Evolutionary conservation across 352 stramenopile species (phyloP).

Genomic region (Phytopythium vexans): DNA sequence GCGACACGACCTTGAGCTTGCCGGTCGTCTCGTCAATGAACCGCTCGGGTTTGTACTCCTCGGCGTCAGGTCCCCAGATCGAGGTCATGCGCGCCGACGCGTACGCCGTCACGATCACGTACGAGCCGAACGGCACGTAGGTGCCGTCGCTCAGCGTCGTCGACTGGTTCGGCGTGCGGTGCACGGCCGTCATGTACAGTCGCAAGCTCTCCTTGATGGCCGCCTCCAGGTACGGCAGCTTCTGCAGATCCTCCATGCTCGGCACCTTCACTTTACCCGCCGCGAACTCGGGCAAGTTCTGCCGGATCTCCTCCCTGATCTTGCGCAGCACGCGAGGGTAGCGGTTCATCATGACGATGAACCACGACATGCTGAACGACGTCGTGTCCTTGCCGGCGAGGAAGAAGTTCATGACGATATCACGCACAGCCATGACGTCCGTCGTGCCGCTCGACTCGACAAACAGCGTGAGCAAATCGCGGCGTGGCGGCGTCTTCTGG

Average conservation of each 20-base stretch:
- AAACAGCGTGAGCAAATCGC: conserved; percentile 42
- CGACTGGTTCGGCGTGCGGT: conserved; percentile 32
- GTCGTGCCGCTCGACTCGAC: conserved; percentile 33
- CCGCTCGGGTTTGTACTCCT: conserved; percentile 42
- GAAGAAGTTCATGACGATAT: conserved; percentile 64
- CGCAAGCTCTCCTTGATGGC: conserved; percentile 64
- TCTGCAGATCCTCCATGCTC: conserved; percentile 38
- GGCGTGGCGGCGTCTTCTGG: conserved; percentile 20
- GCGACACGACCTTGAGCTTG: conserved; percentile 31
- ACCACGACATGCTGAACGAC: conserved; percentile 55
- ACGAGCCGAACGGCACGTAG: conserved; percentile 30
- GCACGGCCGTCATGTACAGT: conserved; percentile 47
- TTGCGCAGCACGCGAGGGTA: conserved; percentile 46
- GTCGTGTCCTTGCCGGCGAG: conserved; percentile 59
- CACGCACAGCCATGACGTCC: conserved; percentile 32
- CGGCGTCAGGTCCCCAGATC: conserved; percentile 51
- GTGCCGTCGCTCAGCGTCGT: conserved; percentile 54
- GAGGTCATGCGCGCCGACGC: conserved; percentile 27
- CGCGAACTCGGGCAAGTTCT: conserved; percentile 25
- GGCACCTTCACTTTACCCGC: conserved; percentile 12
- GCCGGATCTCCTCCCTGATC: conserved; percentile 44
- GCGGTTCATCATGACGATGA: conserved; percentile 72
- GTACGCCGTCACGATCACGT: conserved; percentile 49
- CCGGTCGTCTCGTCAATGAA: conserved; percentile 41
- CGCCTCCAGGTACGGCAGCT: conserved; percentile 53